Evolutionary conservation across 306 rosid species (phyloP).

Genomic region (Cicer pinnatifidum): DNA sequence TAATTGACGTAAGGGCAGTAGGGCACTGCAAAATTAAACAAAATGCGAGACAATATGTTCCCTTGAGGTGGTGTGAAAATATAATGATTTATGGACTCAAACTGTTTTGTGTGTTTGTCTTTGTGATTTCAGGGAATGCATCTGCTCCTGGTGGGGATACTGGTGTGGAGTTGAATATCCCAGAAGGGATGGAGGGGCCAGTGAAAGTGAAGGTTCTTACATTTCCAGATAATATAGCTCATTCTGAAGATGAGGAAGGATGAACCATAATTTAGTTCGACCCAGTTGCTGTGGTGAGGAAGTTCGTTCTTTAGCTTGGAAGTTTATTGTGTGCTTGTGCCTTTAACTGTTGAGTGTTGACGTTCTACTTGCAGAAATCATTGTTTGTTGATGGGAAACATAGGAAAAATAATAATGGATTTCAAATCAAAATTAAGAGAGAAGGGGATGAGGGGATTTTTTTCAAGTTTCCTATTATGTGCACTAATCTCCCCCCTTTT

Average conservation of each 20-base stretch:
- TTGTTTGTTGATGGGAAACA: background rate
- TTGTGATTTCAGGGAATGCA: constrained; percentile 41
- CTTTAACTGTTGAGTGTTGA: constrained; percentile 8
- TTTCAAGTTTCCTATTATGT: background rate
- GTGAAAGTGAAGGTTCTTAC: constrained; percentile 59
- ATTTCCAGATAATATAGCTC: constrained; percentile 43
- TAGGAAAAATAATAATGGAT: constrained; percentile 7
- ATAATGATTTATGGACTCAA: constrained; percentile 4
- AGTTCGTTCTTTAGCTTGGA: constrained; percentile 42
- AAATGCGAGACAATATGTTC: background rate
- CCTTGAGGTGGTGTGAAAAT: constrained; percentile 4
- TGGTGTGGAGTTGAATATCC: constrained; percentile 48
- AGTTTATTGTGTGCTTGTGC: constrained; percentile 33
- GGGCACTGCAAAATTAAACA: constrained; percentile 10
- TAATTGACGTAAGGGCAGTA: constrained; percentile 17
- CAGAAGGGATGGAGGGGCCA: constrained; percentile 55
- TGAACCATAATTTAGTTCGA: constrained; percentile 44
- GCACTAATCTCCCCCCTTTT: background rate
- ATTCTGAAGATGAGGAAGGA: constrained; percentile 64
- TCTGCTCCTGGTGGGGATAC: constrained; percentile 33
- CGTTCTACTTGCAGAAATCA: background rate
- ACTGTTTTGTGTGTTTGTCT: constrained; percentile 17
- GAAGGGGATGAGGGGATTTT: background rate
- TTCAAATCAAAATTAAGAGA: background rate
- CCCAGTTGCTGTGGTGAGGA: constrained; percentile 60